A percentile compares a stretch with the other conserved stretches of the same genome.
Conservation (phyloP, 2,329 filamentous ascomycete genomes). For the Diaporthe sp. region DNA sequence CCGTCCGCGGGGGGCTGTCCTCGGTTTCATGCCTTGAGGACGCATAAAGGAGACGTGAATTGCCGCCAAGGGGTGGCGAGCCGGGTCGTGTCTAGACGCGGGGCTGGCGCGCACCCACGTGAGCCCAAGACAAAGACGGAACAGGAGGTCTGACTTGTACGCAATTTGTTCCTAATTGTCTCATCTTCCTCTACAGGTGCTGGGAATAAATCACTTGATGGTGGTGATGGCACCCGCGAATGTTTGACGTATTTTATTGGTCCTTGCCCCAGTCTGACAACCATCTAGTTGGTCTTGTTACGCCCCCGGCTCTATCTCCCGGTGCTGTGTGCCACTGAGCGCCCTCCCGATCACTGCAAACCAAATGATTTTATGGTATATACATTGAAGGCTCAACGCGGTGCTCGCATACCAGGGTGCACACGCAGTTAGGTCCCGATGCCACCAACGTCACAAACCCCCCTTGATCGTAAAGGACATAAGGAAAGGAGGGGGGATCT, state of each 20-base stretch:
- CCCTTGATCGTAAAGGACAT: slow-evolving; percentile 28
- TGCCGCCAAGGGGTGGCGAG: slow-evolving; percentile 7
- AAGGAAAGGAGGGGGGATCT: slow-evolving; percentile 32
- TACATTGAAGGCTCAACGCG: slow-evolving; percentile 32
- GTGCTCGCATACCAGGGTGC: neutral
- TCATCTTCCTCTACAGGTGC: neutral
- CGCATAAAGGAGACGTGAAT: slow-evolving; percentile 36
- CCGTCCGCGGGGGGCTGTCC: neutral
- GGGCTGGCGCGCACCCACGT: slow-evolving; percentile 35
- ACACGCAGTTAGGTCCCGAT: slow-evolving; percentile 14
- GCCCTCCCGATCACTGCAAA: slow-evolving; percentile 4
- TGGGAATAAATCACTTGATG: neutral
- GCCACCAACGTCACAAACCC: slow-evolving; percentile 36
- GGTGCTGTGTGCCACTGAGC: slow-evolving; percentile 18
- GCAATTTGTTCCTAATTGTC: neutral
- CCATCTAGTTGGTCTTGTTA: slow-evolving; percentile 18
- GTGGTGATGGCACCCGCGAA: neutral
- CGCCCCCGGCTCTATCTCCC: slow-evolving; percentile 5
- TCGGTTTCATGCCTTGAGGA: neutral
- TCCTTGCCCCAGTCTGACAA: neutral
- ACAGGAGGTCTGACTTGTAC: neutral
- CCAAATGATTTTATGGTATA: slow-evolving; percentile 33
- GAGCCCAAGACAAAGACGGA: slow-evolving; percentile 3
- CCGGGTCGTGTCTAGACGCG: slow-evolving; percentile 26
- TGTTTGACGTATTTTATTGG: slow-evolving; percentile 6